phyloP scores from a whole-genome alignment of 2,329 filamentous ascomycete genomes.

The Colletotrichum sp. region DNA sequence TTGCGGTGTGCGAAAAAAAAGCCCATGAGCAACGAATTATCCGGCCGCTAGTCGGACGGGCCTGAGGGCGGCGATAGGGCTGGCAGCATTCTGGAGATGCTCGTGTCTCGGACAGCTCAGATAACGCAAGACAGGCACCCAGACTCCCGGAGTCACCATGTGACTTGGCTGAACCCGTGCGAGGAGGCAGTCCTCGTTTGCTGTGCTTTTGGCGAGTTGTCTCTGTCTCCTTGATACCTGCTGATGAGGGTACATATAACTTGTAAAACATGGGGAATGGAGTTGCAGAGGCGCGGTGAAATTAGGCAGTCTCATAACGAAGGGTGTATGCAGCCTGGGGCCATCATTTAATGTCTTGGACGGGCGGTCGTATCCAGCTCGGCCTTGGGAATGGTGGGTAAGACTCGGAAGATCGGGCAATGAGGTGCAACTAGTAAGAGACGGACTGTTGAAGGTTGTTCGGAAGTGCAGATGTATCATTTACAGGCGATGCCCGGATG shows the following conservation, averaged over 20 bases:
- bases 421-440: background rate
- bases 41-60: background rate
- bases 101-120: conserved; percentile 11
- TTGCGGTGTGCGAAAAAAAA: background rate
- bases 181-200: background rate
- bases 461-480: background rate
- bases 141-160: background rate
- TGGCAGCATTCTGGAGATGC: background rate
- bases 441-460: background rate
- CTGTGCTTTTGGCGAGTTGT: background rate
- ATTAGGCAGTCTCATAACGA: background rate
- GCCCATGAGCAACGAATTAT: background rate
- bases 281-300: background rate
- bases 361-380: background rate
- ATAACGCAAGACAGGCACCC: conserved; percentile 3
- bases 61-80: background rate
- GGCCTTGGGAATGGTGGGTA: background rate
- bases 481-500: background rate
- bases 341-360: background rate
- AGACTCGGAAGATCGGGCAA: background rate
- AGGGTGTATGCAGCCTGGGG: background rate
- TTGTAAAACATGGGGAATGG: background rate
- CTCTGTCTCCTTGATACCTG: background rate
- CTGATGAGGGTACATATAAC: background rate
- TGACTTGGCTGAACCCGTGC: background rate